Base-by-base conservation (phyloP, 441 rosid genomes). In the Erysimum cheiri region DNA sequence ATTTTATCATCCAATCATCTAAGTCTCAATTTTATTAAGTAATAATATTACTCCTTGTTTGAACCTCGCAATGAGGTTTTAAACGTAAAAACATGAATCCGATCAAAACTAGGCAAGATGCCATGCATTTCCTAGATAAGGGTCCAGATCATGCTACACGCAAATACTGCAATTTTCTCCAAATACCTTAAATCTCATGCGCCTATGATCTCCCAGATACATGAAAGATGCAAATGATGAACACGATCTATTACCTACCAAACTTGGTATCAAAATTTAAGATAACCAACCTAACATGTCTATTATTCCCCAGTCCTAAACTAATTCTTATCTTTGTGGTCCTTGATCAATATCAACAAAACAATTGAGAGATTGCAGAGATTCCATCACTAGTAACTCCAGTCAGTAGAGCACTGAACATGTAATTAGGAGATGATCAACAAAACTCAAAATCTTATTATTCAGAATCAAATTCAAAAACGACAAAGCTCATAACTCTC, bases 401-500 rank as follows among this genome's bases (percentile, higher is more conserved):
- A 28, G 7, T 49, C 31, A 2, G 6, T 40, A 12, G 43, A 37
- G 10, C 28, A 47, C 9, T 47, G 29, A 12, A 48, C 8, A 48
- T 22, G 53, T 48, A 48, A 19, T 4, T 48, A 15, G 53, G 1
- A 13, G 54, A 48, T 22, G 24, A 35, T 22, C 33, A 64, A 64
- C 2, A 48, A 36, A 29, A 14, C 19, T 14, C 61, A 26, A n/a
- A 52, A 37, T 49, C 53, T 49, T 29, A 39, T 70, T 60, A 69
- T 28, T 48, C 54, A 60, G 0, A 70, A 50, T 40, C 54, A 32
- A 60, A 15, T 26, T 48, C 28, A 8, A 3, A 57, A 14, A 59
- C 53, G 13, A 33, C 11, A 57, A 67, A 44, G 55, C 55, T 44
- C 65, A 69, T 4, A 28, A 59, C 9, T 46, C 49, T 58, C 58